Evolutionary conservation across 1,139 yeast genomes (phyloP), one percentile per base, ranked within the genome.

Genomic region (Protomyces macrosporus): DNA sequence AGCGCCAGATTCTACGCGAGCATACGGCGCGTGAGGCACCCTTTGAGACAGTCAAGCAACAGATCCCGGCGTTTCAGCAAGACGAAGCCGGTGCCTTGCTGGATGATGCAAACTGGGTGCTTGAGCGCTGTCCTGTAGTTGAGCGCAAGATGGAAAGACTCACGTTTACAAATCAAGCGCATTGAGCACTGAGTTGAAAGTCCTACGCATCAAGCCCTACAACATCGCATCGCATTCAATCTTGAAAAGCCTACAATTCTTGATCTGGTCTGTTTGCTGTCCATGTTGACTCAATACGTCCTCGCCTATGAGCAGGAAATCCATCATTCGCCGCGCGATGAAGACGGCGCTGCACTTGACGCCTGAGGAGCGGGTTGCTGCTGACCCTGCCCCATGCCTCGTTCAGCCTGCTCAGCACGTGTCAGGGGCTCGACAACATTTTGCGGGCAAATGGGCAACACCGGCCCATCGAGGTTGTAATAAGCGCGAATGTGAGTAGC

Each of bases 51-150:
- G 80, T 90, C n/a, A 73, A 80, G 66, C 74, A 74, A 48, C 75
- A 76, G 39, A 78, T 81, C 6, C 79, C 81, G 1, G 73, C 78
- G 4, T 56, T 36, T 6, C 72, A 79, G 39, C 72, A 79, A 1
- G 79, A 77, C 57, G 98, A 91, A 73, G 93, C 91, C 33, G 86
- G 93, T 68, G 84, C 85, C 62, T 79, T 82, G 53, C 74, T 93
- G 62, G 79, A 98, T 66, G 97, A 93, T 73, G 81, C 87, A 40
- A 84, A 87, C 72, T 90, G 96, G 96, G 89, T 89, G 1, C 79
- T 86, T 6, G 80, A 79, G 65, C 82, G 84, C 66, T 77, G 85
- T 45, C 87, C 86, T 0, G 77, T 82, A 6, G 54, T 60, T 2
- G 53, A 53, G 12, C 45, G 58, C 10, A 42, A 30, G 10, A 60